Evolutionary conservation across 2,329 filamentous ascomycete species (phyloP), one percentile per base, ranked within the genome.

Genomic region (Massarina eburnea): DNA sequence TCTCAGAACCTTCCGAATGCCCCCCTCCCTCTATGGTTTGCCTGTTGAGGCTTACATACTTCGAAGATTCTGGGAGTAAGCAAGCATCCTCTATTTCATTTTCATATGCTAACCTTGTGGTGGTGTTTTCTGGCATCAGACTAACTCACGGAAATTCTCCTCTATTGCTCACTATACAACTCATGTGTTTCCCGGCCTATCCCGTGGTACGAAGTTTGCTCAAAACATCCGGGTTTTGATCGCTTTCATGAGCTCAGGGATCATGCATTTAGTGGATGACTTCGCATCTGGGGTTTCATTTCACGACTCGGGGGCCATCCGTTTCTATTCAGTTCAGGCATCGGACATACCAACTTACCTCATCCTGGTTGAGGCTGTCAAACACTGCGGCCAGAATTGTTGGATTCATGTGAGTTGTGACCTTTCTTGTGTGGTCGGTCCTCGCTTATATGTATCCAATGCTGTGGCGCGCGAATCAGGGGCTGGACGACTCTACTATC

Each of bases 81-180:
- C 5, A 4, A 40, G 18, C 18, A 26, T 26, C 24, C 24, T 26
- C 24, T 26, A 26, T 14, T 12, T 15, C 20, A 17, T 20, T 32
- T 39, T 12, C 12, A 14, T 38, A 33, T 37, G 17, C 8, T 26
- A 21, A 18, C 30, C 27, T 33, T 17, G 22, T 10, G 20, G 10
- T 8, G 43, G 46, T 32, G 36, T 43, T 2, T 50, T 47, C 35
- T 53, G 46, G 50, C 50, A 53, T 29, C 47, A 53, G 33, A 50
- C 39, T 9, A 48, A 50, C 27, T 26, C 39, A 2, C 30, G 41
- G 14, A 47, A 48, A 22, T 43, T 53, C 43, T 39, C 47, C 5
- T 45, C 43, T 18, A 50, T 50, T 10, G 21, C 47, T 2, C 41
- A 50, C 21, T 50, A 37, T 19, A 26, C 24, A 2, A 41, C 43